A percentile compares a stretch with the other conserved stretches of the same genome.
Conservation (phyloP, 2,329 filamentous ascomycete species). For the Calycina herbarum region DNA sequence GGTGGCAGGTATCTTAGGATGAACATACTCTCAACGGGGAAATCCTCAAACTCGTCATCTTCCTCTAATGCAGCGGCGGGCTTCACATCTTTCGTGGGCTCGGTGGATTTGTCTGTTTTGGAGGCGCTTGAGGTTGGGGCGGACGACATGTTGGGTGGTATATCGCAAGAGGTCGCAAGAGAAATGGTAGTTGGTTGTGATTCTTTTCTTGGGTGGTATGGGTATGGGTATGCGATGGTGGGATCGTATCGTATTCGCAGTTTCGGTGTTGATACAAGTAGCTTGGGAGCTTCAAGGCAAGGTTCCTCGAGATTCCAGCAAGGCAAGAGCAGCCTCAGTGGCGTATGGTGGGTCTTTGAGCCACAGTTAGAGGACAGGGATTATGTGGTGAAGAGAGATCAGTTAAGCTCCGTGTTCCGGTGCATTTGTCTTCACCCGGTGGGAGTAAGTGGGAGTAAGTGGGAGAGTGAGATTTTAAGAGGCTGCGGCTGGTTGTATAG, state of each 20-base stretch:
- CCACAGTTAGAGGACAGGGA: neutral
- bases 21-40: conserved; percentile 83
- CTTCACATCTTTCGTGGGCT: conserved; percentile 42
- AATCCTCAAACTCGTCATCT: conserved; percentile 99
- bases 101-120: conserved; percentile 31
- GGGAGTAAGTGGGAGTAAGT: neutral
- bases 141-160: conserved; percentile 33
- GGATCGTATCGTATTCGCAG: too few relatives aligned
- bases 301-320: too few relatives aligned
- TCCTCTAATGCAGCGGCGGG: conserved; percentile 74
- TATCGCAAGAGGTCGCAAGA: too few relatives aligned
- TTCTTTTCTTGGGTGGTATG: neutral
- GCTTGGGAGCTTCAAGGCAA: too few relatives aligned
- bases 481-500: too few relatives aligned
- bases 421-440: neutral
- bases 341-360: too few relatives aligned
- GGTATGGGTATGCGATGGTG: neutral
- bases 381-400: too few relatives aligned
- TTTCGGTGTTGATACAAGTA: neutral
- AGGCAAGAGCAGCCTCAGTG: too few relatives aligned
- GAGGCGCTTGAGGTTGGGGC: conserved; percentile 34
- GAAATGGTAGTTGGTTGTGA: neutral
- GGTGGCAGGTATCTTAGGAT: conserved; percentile 8
- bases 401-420: too few relatives aligned
- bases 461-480: neutral